phyloP scores from a whole-genome alignment of 805 yeast species.

The Candida gorgasii region DNA sequence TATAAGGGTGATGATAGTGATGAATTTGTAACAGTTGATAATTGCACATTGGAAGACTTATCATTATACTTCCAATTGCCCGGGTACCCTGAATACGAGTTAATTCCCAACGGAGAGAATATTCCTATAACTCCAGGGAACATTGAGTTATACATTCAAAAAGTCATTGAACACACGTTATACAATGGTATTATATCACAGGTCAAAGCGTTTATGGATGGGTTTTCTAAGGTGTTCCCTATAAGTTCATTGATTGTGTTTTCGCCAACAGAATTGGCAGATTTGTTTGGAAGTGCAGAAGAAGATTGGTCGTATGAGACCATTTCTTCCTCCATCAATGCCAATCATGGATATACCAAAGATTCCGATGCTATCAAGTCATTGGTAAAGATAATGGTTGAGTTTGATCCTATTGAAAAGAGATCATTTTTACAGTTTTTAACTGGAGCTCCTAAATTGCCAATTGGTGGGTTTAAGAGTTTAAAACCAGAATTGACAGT shows the following conservation, averaged over 20 bases:
- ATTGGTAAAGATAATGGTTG: slow-evolving; percentile 61
- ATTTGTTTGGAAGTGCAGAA: slow-evolving; percentile 70
- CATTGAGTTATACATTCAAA: slow-evolving; percentile 55
- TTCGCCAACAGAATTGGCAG: slow-evolving; percentile 69
- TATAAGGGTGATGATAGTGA: slow-evolving; percentile 17
- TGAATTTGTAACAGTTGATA: slow-evolving; percentile 28
- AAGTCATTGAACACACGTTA: slow-evolving; percentile 58
- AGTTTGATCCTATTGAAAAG: slow-evolving; percentile 55
- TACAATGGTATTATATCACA: slow-evolving; percentile 67
- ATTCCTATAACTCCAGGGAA: slow-evolving; percentile 52
- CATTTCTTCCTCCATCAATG: slow-evolving; percentile 59
- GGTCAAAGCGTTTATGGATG: slow-evolving; percentile 67
- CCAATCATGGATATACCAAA: slow-evolving; percentile 86
- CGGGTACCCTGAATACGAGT: slow-evolving; percentile 63
- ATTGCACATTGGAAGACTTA: slow-evolving; percentile 52
- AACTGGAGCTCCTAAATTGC: slow-evolving; percentile 91
- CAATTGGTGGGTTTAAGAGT: slow-evolving; percentile 89
- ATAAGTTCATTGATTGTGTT: slow-evolving; percentile 69
- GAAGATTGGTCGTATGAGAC: slow-evolving; percentile 86
- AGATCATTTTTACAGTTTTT: slow-evolving; percentile 80
- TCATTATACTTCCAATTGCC: slow-evolving; percentile 72
- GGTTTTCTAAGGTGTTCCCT: slow-evolving; percentile 84
- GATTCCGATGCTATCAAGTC: slow-evolving; percentile 65
- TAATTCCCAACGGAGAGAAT: slow-evolving; percentile 57
- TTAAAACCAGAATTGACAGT: slow-evolving; percentile 83